Conservation (phyloP, 768 basidiomycete species). For the Pleurotus tuoliensis region DNA sequence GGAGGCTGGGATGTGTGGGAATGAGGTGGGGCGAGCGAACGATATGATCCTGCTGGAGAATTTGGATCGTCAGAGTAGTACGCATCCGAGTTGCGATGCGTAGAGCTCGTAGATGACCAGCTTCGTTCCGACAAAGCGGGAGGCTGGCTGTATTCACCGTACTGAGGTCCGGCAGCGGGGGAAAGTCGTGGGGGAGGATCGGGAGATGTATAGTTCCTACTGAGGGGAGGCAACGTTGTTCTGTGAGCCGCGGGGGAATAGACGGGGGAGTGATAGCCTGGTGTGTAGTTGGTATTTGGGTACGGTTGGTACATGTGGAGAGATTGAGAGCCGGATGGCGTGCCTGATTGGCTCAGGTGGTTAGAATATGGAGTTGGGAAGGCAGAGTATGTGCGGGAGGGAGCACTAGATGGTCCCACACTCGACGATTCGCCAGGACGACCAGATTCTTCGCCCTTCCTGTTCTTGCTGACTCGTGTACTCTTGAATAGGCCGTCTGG, state of each 20-base stretch:
- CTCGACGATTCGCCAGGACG: conserved; percentile 22
- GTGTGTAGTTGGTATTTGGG: conserved; percentile 17
- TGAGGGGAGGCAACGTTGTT: conserved; percentile 7
- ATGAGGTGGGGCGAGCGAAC: conserved; percentile 2
- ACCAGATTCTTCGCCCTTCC: conserved; percentile 38
- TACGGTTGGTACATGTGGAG: conserved; percentile 42
- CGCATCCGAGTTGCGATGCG: not conserved
- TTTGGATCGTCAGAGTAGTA: not conserved
- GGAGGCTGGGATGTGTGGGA: not conserved
- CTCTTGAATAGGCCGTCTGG: conserved; percentile 68
- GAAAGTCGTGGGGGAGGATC: not conserved
- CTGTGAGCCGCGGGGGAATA: conserved; percentile 16
- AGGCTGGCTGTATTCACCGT: not conserved
- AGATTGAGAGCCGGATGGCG: conserved; percentile 23
- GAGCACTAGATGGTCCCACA: conserved; percentile 16
- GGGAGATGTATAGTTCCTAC: not conserved
- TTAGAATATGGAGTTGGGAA: conserved; percentile 21
- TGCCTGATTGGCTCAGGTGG: conserved; percentile 18
- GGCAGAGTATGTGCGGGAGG: conserved; percentile 35
- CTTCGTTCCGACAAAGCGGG: not conserved
- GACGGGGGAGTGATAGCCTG: conserved; percentile 16
- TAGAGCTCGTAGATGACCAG: not conserved
- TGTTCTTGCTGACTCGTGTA: conserved; percentile 54
- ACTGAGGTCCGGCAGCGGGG: not conserved
- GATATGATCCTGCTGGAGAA: conserved; percentile 2